Base-by-base conservation (phyloP, 164 flowering plant genomes). In the Berberis vulgaris region DNA sequence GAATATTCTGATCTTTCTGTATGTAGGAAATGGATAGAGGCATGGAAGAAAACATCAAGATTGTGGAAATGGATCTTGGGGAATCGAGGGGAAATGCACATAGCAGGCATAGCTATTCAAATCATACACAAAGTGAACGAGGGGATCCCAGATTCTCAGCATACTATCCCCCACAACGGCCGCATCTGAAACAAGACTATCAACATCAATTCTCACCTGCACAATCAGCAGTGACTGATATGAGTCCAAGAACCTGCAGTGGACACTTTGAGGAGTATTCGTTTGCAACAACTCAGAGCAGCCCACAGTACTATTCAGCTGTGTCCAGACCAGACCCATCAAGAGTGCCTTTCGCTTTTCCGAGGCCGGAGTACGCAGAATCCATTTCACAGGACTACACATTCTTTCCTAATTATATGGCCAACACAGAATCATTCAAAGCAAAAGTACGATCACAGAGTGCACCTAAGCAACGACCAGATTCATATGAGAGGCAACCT, bases 361-460 rank as follows among this genome's bases (percentile, higher is more conserved):
- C 83, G 0, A 66, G 74, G 52, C 77, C 85, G 12, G 92, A 86
- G 26, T 26, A 26, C 0, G 26, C 26, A 26, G 26, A 26, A 26
- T 26, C 26, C 2, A 11, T 81, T 57, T 78, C 82, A 44, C 76
- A 82, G 54, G 91, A 93, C 42, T 78, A 81, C 67, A 74, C 86
- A 5, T 77, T 83, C 63, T 85, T 65, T 69, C 99, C 99, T n/a
- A 84, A 76, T 66, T 94, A 94, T 74, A 94, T 94, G 99, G 96
- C 97, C 10, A 89, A 94, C 65, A 94, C 99, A 1, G 75, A 91
- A 68, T 94, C 99, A 4, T 94, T 93, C 1, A 78, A 72, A 63
- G 99, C 99, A 10, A 94, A 91, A 71, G 89, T 66, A 1, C 68
- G 99, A 41, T 94, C 99, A 49, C 99, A 87, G 50, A 94, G 99